These are phyloP conservation scores for Eragrostis nindensis DNA, from an alignment of 176 grass and related monocot genomes.

Conservation along the genomic window DNA sequence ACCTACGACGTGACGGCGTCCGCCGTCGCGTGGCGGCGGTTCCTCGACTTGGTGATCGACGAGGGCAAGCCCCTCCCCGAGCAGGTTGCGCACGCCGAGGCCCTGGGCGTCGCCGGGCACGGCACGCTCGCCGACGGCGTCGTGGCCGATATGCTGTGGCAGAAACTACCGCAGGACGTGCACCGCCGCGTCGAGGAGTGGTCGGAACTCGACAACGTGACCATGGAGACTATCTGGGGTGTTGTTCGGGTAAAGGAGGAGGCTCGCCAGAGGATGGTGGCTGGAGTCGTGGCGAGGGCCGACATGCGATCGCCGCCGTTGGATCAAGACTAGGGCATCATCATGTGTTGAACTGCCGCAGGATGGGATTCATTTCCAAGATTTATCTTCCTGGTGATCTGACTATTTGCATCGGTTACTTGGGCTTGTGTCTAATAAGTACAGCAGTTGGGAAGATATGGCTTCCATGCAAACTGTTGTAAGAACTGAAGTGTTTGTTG, in stretches of 20 bases:
- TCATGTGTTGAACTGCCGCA: background rate
- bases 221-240: background rate
- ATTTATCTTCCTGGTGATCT: background rate
- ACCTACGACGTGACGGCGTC: slow-evolving; percentile 3
- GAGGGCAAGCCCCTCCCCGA: slow-evolving; percentile 19
- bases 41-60: background rate
- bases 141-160: background rate
- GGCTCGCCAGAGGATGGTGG: background rate
- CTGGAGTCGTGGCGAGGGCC: background rate
- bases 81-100: slow-evolving; percentile 10
- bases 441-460: background rate
- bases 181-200: background rate
- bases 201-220: background rate
- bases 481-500: background rate
- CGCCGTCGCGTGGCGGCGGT: background rate
- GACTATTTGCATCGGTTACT: background rate
- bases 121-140: background rate
- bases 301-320: too few species aligned
- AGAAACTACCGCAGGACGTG: background rate
- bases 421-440: background rate
- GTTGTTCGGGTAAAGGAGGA: background rate
- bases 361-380: background rate
- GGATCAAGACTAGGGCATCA: background rate
- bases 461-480: background rate
- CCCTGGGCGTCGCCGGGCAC: background rate